Percentiles rank a stretch among this genome's conserved stretches.
Evolutionary conservation across 352 stramenopile species (phyloP).

Genomic region (Hyphochytrium catenoides): DNA sequence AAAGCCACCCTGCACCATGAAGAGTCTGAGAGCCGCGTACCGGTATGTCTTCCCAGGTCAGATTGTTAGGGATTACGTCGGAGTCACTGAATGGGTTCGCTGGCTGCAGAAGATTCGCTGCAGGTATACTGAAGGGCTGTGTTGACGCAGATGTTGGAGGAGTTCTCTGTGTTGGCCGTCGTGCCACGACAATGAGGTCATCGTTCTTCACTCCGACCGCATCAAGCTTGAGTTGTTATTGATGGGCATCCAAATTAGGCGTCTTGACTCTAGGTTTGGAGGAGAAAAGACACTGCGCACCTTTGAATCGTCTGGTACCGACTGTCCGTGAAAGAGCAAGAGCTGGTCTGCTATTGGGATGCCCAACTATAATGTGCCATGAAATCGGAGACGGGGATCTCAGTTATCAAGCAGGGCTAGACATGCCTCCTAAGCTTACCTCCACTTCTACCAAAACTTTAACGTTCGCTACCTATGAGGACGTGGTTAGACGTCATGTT

Average conservation of each 20-base stretch:
- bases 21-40: conserved; percentile 10
- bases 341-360: conserved; percentile 24
- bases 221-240: conserved; percentile 26
- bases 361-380: conserved; percentile 21
- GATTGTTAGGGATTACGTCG: conserved; percentile 16
- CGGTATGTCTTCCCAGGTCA: conserved; percentile 49
- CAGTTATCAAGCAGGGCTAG: too few relatives aligned
- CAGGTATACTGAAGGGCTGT: conserved; percentile 2
- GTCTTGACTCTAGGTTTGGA: background rate
- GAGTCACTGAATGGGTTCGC: conserved; percentile 10
- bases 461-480: conserved; percentile 7
- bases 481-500: too few relatives aligned
- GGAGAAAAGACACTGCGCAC: conserved; percentile 10
- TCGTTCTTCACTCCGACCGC: conserved; percentile 33
- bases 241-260: background rate
- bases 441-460: conserved; percentile 8
- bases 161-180: conserved; percentile 15
- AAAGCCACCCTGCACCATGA: background rate
- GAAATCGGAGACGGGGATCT: background rate
- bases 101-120: conserved; percentile 6
- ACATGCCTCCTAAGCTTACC: too few relatives aligned
- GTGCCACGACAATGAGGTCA: conserved; percentile 36
- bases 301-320: conserved; percentile 22
- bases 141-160: background rate
- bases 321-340: conserved; percentile 29